Evolutionary conservation across 2,329 filamentous ascomycete species (phyloP), one percentile per base, ranked within the genome.

Genomic region (Chaetomium sp.): DNA sequence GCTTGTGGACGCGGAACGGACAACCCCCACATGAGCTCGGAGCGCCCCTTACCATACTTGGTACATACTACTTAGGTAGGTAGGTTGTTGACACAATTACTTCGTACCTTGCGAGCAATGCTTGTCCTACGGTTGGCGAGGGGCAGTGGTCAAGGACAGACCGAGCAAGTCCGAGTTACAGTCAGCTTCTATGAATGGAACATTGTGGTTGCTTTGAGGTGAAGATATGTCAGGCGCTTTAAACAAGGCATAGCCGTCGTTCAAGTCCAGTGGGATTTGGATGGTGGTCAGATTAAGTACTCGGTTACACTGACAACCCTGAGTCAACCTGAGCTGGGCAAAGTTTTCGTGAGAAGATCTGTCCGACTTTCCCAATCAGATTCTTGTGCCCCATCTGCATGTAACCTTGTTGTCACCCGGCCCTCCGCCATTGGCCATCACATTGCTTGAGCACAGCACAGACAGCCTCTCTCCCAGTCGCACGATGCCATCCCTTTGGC

Each of bases 401-500:
- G 49, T 13, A 51, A 27, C 49, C 49, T 12, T 51, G 49, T 13
- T 29, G 49, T 23, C 49, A 51, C 49, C 49, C 21, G 23, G 21
- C 2, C 49, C 45, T 47, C 45, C 19, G 10, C 19, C 23, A 51
- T 51, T 51, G 49, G 49, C 49, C 49, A 8, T 25, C 12, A 25
- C 49, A 25, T 8, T 25, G 49, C 45, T 12, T 47, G 13, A 42
- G 38, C 45, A 47, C 45, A 47, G 45, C 45, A 47, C 21, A 21
- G n/a, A 6, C 45, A 21, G 45, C n/a, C 7, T 12, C 8, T 16
- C 16, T 31, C 25, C 50, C 13, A 13, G 2, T 33, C 21, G 47
- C 55, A 54, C 55, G 61, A 58, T 58, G 61, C 31, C 25, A 19
- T 47, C 27, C 47, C 2, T 25, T 45, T 58, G 61, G 31, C 56